Conservation (phyloP, 768 basidiomycete species). For the Lentinula lateritia region DNA sequence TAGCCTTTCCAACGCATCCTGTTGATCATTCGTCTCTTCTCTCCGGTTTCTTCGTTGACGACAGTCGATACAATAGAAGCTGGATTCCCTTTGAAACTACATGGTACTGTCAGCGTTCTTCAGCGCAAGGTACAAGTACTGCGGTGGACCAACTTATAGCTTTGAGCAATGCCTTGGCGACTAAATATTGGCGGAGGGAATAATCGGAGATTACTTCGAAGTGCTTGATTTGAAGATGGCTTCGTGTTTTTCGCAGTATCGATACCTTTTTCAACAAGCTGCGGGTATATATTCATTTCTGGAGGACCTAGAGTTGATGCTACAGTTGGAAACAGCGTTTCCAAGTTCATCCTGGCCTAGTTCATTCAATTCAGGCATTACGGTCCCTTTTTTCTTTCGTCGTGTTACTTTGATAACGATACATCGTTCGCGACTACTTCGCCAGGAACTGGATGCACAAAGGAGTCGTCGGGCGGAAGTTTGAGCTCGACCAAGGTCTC, state of each 20-base stretch:
- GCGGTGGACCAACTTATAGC: conserved; percentile 58
- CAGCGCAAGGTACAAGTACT: background rate
- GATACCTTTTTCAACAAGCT: conserved; percentile 23
- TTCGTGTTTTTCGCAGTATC: background rate
- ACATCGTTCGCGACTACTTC: conserved; percentile 68
- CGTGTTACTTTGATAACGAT: conserved; percentile 83
- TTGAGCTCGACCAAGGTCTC: conserved; percentile 72
- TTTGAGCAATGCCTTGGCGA: conserved; percentile 71
- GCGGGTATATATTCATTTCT: conserved; percentile 57
- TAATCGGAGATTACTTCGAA: conserved; percentile 57
- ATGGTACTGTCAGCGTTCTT: background rate
- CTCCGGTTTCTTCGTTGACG: conserved; percentile 72
- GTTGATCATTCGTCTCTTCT: conserved; percentile 80
- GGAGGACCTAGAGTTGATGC: conserved; percentile 60
- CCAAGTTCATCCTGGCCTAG: conserved; percentile 15
- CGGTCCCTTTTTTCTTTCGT: conserved; percentile 46
- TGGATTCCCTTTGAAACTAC: conserved; percentile 73
- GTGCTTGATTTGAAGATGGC: conserved; percentile 5
- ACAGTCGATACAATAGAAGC: conserved; percentile 65
- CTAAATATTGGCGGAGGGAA: conserved; percentile 91
- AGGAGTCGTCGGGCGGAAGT: conserved; percentile 68
- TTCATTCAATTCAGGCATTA: background rate
- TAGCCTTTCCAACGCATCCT: conserved; percentile 82
- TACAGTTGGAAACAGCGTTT: too few relatives aligned
- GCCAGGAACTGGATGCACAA: conserved; percentile 80